phyloP scores from a whole-genome alignment of 345 rosid species.

The Arabis alpina region DNA sequence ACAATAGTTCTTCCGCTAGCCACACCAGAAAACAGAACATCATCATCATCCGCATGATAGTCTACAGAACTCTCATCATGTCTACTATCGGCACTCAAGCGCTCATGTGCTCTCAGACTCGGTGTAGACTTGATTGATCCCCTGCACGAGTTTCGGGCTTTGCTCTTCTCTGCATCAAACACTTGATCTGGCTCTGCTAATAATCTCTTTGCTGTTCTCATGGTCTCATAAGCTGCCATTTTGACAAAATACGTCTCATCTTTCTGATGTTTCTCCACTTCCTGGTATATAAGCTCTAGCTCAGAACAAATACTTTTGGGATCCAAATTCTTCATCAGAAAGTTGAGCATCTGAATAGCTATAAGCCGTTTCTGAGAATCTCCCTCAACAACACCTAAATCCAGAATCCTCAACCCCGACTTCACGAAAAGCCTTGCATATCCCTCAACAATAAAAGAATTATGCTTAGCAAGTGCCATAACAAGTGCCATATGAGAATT shows the following conservation, averaged over 20 bases:
- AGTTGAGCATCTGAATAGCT: conserved; percentile 93
- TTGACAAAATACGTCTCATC: conserved; percentile 82
- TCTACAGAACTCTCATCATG: conserved; percentile 56
- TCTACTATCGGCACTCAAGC: conserved; percentile 61
- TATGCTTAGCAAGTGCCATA: conserved; percentile 88
- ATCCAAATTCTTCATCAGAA: conserved; percentile 87
- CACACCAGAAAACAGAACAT: conserved; percentile 70
- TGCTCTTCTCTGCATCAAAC: conserved; percentile 47
- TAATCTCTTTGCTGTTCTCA: conserved; percentile 75
- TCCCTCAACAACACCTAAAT: conserved; percentile 61
- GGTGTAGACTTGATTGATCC: conserved; percentile 53
- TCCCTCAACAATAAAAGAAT: conserved; percentile 79
- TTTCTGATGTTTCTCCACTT: conserved; percentile 83
- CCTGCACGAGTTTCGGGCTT: conserved; percentile 13
- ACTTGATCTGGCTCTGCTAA: conserved; percentile 50
- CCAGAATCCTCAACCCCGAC: conserved; percentile 72
- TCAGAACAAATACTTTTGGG: conserved; percentile 78
- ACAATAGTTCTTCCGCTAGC: conserved; percentile 50
- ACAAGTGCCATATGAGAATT: conserved; percentile 79
- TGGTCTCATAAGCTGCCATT: conserved; percentile 88
- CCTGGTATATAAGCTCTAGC: conserved; percentile 62
- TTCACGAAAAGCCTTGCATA: conserved; percentile 83
- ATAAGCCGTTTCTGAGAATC: conserved; percentile 79
- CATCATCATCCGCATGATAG: conserved; percentile 72
- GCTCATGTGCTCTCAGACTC: conserved; percentile 58